Evolutionary conservation across 2,329 filamentous ascomycete species (phyloP).

Genomic region (Didymella keratinophila): DNA sequence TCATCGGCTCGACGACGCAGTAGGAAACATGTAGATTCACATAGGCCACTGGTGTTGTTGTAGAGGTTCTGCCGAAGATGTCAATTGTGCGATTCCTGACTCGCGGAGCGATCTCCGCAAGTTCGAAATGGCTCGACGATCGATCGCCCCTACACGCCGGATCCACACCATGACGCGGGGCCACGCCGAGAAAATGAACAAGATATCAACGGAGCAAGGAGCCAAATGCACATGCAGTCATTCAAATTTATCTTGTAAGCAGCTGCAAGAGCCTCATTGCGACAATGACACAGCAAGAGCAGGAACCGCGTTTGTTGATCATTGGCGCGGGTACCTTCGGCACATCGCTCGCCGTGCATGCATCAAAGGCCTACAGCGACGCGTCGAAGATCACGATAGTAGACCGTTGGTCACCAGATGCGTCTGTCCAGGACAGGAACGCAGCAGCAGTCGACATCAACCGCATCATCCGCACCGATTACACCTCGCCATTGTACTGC

Average conservation of each 20-base stretch:
- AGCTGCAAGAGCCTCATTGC: too few species aligned
- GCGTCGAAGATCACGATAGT: slow-evolving; percentile 48
- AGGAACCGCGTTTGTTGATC: slow-evolving; percentile 57
- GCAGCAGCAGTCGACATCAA: slow-evolving; percentile 68
- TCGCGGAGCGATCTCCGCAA: slow-evolving; percentile 17
- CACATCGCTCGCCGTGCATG: slow-evolving; percentile 70
- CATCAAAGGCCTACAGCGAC: slow-evolving; percentile 60
- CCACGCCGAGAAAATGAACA: slow-evolving; percentile 4
- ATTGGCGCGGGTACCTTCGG: slow-evolving; percentile 72
- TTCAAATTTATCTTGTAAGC: too few species aligned
- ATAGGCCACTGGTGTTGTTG: too few species aligned
- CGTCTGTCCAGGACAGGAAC: slow-evolving; percentile 54
- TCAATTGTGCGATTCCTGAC: too few species aligned
- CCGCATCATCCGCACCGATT: slow-evolving; percentile 68
- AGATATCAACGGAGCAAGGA: background rate
- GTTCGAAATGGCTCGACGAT: slow-evolving; percentile 12
- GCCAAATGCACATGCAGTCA: too few species aligned
- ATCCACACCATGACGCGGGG: slow-evolving; percentile 19
- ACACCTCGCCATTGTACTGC: slow-evolving; percentile 65
- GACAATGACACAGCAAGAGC: slow-evolving; percentile 3
- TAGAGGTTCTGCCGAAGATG: too few species aligned
- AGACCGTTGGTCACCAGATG: slow-evolving; percentile 37
- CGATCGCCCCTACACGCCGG: slow-evolving; percentile 10
- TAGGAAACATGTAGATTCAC: too few species aligned
- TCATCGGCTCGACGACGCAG: slow-evolving; percentile 16